Percentiles rank a stretch among this genome's conserved stretches.
phyloP scores from a whole-genome alignment of 108 stramenopile genomes.

The Skeletonema marinoi region DNA sequence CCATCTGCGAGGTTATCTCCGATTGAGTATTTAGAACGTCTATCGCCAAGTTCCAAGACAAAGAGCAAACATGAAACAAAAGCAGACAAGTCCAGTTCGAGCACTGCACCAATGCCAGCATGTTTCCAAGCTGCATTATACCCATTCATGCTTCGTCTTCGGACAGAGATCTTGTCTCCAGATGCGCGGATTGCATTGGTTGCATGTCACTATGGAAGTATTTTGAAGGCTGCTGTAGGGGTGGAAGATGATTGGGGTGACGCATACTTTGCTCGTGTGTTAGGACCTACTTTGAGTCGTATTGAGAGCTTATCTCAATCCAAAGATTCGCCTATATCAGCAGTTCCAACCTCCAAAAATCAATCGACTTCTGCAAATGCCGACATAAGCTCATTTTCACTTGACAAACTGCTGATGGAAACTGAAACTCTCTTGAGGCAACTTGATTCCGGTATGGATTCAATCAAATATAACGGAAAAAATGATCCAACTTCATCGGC shows the following conservation, averaged over 20 bases:
- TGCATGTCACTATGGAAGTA: slow-evolving; percentile 73
- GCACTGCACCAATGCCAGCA: slow-evolving; percentile 49
- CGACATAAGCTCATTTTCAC: slow-evolving; percentile 9
- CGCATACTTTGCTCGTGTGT: slow-evolving; percentile 59
- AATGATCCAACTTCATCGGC: slow-evolving; percentile 34
- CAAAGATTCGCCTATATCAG: slow-evolving; percentile 12
- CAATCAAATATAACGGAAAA: slow-evolving; percentile 13
- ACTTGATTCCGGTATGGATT: slow-evolving; percentile 59
- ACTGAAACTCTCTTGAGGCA: slow-evolving; percentile 49
- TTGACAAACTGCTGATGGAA: slow-evolving; percentile 47
- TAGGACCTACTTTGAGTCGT: slow-evolving; percentile 51
- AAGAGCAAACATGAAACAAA: slow-evolving; percentile 13
- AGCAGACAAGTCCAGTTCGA: background rate
- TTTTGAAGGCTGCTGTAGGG: slow-evolving; percentile 77
- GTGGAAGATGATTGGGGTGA: slow-evolving; percentile 74
- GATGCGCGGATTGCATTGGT: slow-evolving; percentile 90
- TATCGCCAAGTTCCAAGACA: slow-evolving; percentile 45
- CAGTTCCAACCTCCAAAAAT: background rate
- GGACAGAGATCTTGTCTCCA: slow-evolving; percentile 65
- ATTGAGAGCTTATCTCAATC: slow-evolving; percentile 16
- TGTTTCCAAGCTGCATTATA: slow-evolving; percentile 61
- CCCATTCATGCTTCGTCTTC: slow-evolving; percentile 61
- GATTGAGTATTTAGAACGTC: slow-evolving; percentile 67
- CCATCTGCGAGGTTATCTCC: slow-evolving; percentile 77
- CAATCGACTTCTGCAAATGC: background rate